Evolutionary conservation across 306 rosid genomes (phyloP).

Genomic region (Casuarina cunninghamiana): DNA sequence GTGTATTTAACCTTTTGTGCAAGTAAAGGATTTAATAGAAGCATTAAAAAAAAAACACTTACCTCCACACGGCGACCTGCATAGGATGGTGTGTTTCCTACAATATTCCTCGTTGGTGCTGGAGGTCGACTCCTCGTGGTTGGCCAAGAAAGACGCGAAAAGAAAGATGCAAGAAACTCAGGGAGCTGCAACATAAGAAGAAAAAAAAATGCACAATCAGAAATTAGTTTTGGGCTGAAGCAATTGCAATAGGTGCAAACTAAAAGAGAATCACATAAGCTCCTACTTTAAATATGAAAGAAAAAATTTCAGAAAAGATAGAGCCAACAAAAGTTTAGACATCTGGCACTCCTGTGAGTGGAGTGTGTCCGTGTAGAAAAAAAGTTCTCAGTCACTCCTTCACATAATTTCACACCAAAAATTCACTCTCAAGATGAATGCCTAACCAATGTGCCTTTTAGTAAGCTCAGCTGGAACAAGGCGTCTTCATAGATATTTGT

Average conservation of each 20-base stretch:
- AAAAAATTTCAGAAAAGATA: not conserved
- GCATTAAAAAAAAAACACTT: conserved; percentile 36
- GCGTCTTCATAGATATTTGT: not conserved
- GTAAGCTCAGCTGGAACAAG: conserved; percentile 14
- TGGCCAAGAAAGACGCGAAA: conserved; percentile 75
- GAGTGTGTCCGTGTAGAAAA: not conserved
- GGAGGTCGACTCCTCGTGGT: conserved; percentile 60
- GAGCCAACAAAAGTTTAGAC: not conserved
- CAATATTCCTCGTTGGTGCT: conserved; percentile 58
- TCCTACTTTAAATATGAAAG: not conserved
- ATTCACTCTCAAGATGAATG: not conserved
- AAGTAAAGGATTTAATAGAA: not conserved
- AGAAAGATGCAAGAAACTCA: conserved; percentile 60
- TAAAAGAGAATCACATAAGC: not conserved
- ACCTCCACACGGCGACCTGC: conserved; percentile 76
- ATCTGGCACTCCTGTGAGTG: not conserved
- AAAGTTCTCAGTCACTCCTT: not conserved
- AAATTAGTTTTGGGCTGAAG: conserved; percentile 20
- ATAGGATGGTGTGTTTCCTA: conserved; percentile 53
- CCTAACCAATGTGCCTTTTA: not conserved
- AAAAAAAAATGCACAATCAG: conserved; percentile 27
- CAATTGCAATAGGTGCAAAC: conserved; percentile 21
- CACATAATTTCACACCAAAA: not conserved
- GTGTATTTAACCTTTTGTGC: not conserved
- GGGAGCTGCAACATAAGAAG: conserved; percentile 61